Base-by-base conservation (phyloP, 805 yeast genomes). In the Priceomyces haplophilus region DNA sequence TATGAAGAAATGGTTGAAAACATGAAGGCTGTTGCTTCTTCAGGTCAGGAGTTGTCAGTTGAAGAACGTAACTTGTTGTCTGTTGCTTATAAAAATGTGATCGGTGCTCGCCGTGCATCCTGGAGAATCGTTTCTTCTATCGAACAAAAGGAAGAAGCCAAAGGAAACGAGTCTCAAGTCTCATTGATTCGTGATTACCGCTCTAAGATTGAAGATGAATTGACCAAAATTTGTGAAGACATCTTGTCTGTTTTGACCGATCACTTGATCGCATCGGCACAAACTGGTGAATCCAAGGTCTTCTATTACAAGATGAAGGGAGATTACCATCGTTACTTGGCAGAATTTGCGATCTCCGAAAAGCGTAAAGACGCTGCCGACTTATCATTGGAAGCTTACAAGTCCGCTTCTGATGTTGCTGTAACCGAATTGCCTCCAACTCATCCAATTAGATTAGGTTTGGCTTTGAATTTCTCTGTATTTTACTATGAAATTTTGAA, bases 221-320 rank as follows among this genome's bases (percentile, higher is more conserved):
- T 91, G 61, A 80, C 89, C 53, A 86, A 85, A 67, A 90, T 91
- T 62, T 89, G 97, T 72, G 95, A 88, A 62, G 97, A 90, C 67
- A 90, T 93, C 61, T 76, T 93, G 61, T 75, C 83, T 33, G 96
- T 91, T 49, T 80, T 93, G 65, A 83, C 88, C 53, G 78, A 86
- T 59, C 95, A 89, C 69, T 83, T 91, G 69, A 88, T 91, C 61
- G 90, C 97, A 55, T 78, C 91, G 50, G 97, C 98, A 50, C 88
- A 85, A 65, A 82, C 96, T 53, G 97, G 97, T 61, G 99, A 93
- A 75, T 89, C 97, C 40, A 89, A 91, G 79, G 98, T 91, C 44
- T 91, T 91, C 73, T 91, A 91, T 80, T 89, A 88, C 77, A 91
- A 91, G 81, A 91, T 91, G 98, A 91, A 91, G 78, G 99, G 98